A percentile compares a stretch with the other conserved stretches of the same genome.
These are phyloP conservation scores for Saccharomycopsis sp. DNA, from an alignment of 805 yeast genomes.

Conservation along the genomic window DNA sequence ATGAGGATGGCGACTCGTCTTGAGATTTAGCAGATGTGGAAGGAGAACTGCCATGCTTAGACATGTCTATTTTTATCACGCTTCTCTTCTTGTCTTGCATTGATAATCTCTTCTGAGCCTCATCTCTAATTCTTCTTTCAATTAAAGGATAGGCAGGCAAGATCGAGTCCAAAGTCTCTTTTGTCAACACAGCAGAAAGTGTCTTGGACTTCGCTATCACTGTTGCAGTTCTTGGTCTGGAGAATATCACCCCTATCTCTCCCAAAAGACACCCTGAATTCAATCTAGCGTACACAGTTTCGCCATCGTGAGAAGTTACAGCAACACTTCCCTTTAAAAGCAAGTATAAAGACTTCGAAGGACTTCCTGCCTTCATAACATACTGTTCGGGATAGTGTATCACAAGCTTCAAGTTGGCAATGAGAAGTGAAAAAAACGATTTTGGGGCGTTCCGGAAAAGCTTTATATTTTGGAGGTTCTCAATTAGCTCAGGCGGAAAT, in stretches of 20 bases:
- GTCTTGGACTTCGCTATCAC: conserved; percentile 66
- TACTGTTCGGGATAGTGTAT: conserved; percentile 64
- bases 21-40: neutral
- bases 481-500: conserved; percentile 50
- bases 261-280: conserved; percentile 69
- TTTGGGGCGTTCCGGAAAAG: conserved; percentile 62
- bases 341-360: conserved; percentile 75
- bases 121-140: conserved; percentile 66
- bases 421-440: conserved; percentile 53
- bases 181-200: conserved; percentile 59
- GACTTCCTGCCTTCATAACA: conserved; percentile 65
- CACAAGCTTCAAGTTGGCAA: conserved; percentile 49
- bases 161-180: conserved; percentile 52
- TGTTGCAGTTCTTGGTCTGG: conserved; percentile 73
- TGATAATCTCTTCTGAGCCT: conserved; percentile 70
- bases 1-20: neutral
- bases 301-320: conserved; percentile 75
- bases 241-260: conserved; percentile 70
- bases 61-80: neutral
- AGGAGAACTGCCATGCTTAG: too few species aligned
- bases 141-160: conserved; percentile 57
- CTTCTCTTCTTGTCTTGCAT: conserved; percentile 48
- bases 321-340: conserved; percentile 67
- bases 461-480: conserved; percentile 50
- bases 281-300: conserved; percentile 62